Conservation (phyloP, 2,329 filamentous ascomycete species). For the Fusarium stilboides region DNA sequence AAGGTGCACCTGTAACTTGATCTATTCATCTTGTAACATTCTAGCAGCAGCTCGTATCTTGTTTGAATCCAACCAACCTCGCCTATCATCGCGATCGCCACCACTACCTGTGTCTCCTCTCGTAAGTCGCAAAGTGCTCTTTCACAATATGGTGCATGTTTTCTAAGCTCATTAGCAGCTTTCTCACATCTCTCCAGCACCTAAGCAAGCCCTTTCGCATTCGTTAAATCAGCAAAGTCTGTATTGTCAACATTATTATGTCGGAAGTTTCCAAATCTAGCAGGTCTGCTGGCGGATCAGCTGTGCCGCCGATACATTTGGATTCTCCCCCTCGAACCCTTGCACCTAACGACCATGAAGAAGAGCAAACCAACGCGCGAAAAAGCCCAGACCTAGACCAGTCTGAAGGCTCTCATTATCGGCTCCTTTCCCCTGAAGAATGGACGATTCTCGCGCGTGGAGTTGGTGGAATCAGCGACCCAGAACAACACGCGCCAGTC, state of each 20-base stretch:
- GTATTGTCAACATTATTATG: constrained; percentile 6
- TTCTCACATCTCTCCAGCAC: background rate
- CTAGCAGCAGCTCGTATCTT: background rate
- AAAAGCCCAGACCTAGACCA: background rate
- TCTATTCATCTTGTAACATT: background rate
- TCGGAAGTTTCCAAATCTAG: constrained; percentile 4
- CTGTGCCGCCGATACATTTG: background rate
- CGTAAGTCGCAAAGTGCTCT: background rate
- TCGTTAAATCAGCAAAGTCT: background rate
- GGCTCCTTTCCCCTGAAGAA: constrained; percentile 61
- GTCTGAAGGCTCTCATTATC: constrained; percentile 45
- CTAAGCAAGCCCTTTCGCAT: background rate
- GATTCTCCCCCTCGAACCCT: constrained; percentile 1
- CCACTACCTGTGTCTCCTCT: background rate
- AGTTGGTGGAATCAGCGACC: constrained; percentile 62
- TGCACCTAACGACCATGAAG: background rate
- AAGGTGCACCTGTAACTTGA: background rate
- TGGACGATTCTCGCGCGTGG: constrained; percentile 65
- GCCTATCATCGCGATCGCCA: background rate
- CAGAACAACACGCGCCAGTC: constrained; percentile 60
- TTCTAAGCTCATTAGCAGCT: constrained; percentile 3
- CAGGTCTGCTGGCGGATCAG: background rate
- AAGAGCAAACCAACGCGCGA: background rate
- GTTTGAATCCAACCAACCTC: constrained; percentile 2
- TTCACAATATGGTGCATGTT: background rate